Evolutionary conservation across 2,329 filamentous ascomycete genomes (phyloP).

Genomic region (Laburnicola sp.): DNA sequence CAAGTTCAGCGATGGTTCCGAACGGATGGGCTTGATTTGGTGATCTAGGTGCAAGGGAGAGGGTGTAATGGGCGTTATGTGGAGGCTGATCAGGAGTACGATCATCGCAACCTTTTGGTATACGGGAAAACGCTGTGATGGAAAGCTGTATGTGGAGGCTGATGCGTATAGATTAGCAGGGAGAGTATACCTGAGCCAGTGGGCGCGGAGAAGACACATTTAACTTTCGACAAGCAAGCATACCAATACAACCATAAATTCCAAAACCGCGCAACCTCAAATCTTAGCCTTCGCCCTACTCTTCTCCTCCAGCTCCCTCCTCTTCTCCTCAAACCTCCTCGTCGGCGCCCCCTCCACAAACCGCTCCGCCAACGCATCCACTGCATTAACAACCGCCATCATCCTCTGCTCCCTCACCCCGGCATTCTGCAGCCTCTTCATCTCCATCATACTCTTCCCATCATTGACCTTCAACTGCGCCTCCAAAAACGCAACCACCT

Average conservation of each 20-base stretch:
- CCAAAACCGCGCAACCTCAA: slow-evolving; percentile 1
- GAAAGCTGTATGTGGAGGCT: slow-evolving; percentile 21
- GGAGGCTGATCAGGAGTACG: slow-evolving; percentile 38
- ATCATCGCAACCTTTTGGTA: too few relatives aligned
- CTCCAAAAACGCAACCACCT: slow-evolving; percentile 49
- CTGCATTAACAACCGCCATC: slow-evolving; percentile 52
- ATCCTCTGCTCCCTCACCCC: slow-evolving; percentile 50
- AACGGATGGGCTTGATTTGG: slow-evolving; percentile 47
- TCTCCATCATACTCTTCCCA: slow-evolving; percentile 58
- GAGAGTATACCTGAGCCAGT: slow-evolving; percentile 44
- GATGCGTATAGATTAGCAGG: slow-evolving; percentile 52
- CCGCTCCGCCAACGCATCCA: slow-evolving; percentile 54
- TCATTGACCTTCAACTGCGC: slow-evolving; percentile 52
- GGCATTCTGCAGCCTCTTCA: slow-evolving; percentile 55
- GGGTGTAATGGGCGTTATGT: slow-evolving; percentile 49
- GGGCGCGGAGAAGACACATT: slow-evolving; percentile 45
- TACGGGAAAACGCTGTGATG: too few relatives aligned
- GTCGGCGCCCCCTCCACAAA: slow-evolving; percentile 54
- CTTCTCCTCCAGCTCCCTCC: slow-evolving; percentile 38
- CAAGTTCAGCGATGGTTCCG: slow-evolving; percentile 39
- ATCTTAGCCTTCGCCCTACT: slow-evolving; percentile 38
- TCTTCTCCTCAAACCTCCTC: slow-evolving; percentile 51
- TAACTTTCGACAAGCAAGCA: background rate
- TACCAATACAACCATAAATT: too few relatives aligned
- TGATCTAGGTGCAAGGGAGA: slow-evolving; percentile 49